phyloP scores from a whole-genome alignment of 2,329 filamentous ascomycete species.

The Penicillium paneum region DNA sequence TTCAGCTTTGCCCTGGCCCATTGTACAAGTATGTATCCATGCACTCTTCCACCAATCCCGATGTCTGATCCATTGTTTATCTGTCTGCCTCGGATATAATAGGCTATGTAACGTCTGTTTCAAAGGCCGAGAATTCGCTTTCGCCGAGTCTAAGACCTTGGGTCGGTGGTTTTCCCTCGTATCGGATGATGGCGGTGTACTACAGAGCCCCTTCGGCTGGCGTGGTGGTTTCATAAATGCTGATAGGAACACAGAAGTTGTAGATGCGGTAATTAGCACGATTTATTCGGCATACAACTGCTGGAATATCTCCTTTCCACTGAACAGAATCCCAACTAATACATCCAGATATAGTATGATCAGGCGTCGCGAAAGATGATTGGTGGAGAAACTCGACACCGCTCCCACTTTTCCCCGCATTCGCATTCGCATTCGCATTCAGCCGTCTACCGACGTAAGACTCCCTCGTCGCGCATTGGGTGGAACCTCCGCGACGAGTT shows the following conservation, averaged over 20 bases:
- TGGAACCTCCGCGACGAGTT: constrained; percentile 9
- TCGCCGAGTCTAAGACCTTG: constrained; percentile 5
- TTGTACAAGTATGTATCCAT: background rate
- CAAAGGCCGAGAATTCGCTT: constrained; percentile 5
- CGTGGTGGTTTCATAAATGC: background rate
- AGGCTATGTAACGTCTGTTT: constrained; percentile 1
- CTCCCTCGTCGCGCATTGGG: constrained; percentile 9
- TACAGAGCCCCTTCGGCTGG: background rate
- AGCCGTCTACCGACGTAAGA: constrained; percentile 12
- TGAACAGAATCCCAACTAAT: background rate
- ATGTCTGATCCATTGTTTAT: background rate
- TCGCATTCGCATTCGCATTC: background rate
- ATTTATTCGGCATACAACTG: background rate
- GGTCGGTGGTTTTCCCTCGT: constrained; percentile 21
- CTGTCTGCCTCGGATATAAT: background rate
- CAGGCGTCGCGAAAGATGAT: constrained; percentile 17
- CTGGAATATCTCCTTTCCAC: background rate
- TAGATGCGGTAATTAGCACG: background rate
- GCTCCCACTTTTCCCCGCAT: constrained; percentile 20
- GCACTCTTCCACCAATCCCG: background rate
- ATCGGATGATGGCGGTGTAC: constrained; percentile 13
- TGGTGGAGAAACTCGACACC: constrained; percentile 34
- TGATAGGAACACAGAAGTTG: background rate
- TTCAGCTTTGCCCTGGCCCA: background rate
- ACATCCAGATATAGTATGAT: background rate